phyloP scores from a whole-genome alignment of 2,329 filamentous ascomycete genomes.

The Stagonosporopsis tanaceti region DNA sequence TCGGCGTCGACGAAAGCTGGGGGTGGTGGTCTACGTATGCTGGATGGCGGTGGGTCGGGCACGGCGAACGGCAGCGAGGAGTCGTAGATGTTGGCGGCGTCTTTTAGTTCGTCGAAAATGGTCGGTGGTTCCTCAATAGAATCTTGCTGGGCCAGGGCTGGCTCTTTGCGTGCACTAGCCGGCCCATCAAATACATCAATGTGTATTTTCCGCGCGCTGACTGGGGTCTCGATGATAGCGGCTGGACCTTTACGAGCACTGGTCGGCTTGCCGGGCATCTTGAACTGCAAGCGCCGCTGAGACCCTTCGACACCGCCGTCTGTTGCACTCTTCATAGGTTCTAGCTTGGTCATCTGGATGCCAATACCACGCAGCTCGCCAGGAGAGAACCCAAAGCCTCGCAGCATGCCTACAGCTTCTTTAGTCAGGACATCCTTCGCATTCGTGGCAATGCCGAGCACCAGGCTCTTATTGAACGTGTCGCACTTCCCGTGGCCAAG shows the following conservation, averaged over 20 bases:
- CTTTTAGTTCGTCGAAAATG: slow-evolving; percentile 11
- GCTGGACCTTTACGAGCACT: slow-evolving; percentile 8
- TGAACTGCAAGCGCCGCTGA: slow-evolving; percentile 81
- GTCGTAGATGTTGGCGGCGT: slow-evolving; percentile 11
- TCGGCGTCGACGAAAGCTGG: slow-evolving; percentile 42
- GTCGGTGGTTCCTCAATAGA: slow-evolving; percentile 3
- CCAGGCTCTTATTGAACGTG: slow-evolving; percentile 85
- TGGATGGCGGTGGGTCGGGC: slow-evolving; percentile 11
- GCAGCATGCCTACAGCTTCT: slow-evolving; percentile 85
- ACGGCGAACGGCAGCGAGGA: slow-evolving; percentile 6
- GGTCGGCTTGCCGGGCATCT: slow-evolving; percentile 48
- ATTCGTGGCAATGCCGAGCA: slow-evolving; percentile 86
- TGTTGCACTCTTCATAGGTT: slow-evolving; percentile 71
- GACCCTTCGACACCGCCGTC: slow-evolving; percentile 71
- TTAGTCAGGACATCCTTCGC: slow-evolving; percentile 74
- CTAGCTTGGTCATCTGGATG: slow-evolving; percentile 91
- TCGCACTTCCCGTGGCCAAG: slow-evolving; percentile 96
- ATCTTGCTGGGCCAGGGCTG: slow-evolving; percentile 1
- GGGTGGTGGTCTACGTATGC: slow-evolving; percentile 20
- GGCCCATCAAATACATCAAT: slow-evolving; percentile 1
- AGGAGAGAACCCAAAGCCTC: slow-evolving; percentile 82
- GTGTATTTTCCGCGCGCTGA: slow-evolving; percentile 8
- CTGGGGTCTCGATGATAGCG: slow-evolving; percentile 7
- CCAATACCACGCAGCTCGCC: slow-evolving; percentile 94
- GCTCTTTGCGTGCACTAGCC: background rate